Evolutionary conservation across 306 rosid genomes (phyloP).

Genomic region (Trifolium subterraneum): DNA sequence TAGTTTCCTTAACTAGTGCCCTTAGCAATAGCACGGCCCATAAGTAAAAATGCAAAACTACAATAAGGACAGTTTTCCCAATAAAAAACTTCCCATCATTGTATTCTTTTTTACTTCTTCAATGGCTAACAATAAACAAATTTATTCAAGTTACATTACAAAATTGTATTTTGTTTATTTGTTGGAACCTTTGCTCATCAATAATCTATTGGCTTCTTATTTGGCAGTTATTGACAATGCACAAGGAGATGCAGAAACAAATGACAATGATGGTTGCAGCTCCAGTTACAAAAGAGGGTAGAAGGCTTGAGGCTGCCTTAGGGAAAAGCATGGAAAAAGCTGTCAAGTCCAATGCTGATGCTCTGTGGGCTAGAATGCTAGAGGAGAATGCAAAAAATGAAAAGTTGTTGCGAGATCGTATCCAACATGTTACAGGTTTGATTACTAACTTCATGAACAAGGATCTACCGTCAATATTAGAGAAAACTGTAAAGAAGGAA

Average conservation of each 20-base stretch:
- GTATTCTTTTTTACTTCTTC: slow-evolving; percentile 9
- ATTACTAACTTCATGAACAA: slow-evolving; percentile 70
- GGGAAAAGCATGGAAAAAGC: slow-evolving; percentile 85
- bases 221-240: slow-evolving; percentile 74
- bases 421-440: slow-evolving; percentile 63
- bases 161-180: slow-evolving; percentile 17
- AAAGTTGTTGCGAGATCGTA: slow-evolving; percentile 67
- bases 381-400: slow-evolving; percentile 91
- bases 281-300: slow-evolving; percentile 92
- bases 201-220: slow-evolving; percentile 17
- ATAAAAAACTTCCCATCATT: background rate
- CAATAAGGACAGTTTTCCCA: background rate
- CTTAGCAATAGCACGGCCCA: too few relatives aligned
- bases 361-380: slow-evolving; percentile 88
- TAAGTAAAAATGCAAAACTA: background rate
- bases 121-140: background rate
- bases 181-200: slow-evolving; percentile 33
- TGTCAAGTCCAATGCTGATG: slow-evolving; percentile 75
- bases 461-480: slow-evolving; percentile 77
- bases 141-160: slow-evolving; percentile 14
- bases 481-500: slow-evolving; percentile 91
- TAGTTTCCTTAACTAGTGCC: too few relatives aligned
- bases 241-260: slow-evolving; percentile 92
- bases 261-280: slow-evolving; percentile 70
- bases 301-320: slow-evolving; percentile 78